These are phyloP conservation scores for Trichophyton mentagrophytes DNA, from an alignment of 2,329 filamentous ascomycete species.

Conservation along the genomic window DNA sequence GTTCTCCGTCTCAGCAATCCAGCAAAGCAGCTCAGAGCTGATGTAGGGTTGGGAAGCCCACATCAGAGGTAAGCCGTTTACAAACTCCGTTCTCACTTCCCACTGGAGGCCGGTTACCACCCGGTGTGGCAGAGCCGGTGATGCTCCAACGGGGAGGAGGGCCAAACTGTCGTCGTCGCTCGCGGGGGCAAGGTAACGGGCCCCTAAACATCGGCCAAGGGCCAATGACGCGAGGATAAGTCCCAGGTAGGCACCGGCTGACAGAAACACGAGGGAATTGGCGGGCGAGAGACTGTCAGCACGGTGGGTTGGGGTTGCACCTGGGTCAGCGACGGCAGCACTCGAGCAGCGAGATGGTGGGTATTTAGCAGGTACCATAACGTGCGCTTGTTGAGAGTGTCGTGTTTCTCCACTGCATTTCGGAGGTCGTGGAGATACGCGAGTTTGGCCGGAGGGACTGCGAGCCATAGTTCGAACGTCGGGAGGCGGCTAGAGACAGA, in stretches of 20 bases:
- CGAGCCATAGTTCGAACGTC: background rate
- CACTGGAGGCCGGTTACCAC: background rate
- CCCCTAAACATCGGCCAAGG: background rate
- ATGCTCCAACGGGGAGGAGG: background rate
- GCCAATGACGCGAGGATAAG: constrained; percentile 1
- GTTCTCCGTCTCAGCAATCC: background rate
- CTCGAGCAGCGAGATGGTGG: background rate
- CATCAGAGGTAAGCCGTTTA: constrained; percentile 1
- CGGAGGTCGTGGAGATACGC: no score
- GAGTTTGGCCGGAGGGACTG: background rate
- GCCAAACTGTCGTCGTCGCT: background rate
- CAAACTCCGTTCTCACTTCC: background rate
- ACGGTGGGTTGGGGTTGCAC: background rate
- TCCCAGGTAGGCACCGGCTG: background rate
- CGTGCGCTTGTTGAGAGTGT: background rate
- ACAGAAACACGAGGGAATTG: background rate
- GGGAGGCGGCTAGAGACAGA: background rate
- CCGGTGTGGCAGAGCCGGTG: background rate
- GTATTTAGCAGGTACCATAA: background rate
- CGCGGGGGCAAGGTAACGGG: background rate
- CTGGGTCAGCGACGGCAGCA: background rate
- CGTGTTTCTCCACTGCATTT: background rate
- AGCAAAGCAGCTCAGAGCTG: background rate
- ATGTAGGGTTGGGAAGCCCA: background rate
- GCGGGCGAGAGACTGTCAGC: background rate